Evolutionary conservation across 2,329 filamentous ascomycete species (phyloP).

Genomic region (Pseudopithomyces chartarum): DNA sequence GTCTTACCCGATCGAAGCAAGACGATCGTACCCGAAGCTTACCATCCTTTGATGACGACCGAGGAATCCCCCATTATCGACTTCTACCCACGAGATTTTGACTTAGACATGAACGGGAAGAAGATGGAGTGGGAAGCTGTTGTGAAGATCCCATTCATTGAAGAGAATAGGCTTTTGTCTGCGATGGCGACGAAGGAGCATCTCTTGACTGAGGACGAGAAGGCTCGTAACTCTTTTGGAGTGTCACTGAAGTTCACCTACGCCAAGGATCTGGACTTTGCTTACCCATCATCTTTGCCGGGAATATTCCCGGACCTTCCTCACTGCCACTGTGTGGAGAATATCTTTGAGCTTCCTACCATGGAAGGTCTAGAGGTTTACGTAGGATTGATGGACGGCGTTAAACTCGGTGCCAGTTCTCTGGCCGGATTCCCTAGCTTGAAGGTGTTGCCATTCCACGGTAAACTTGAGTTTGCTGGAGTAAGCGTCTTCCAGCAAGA

Average conservation of each 20-base stretch:
- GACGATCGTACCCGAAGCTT: constrained; percentile 85
- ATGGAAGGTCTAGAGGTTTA: constrained; percentile 88
- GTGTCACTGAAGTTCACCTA: constrained; percentile 93
- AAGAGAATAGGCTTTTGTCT: constrained; percentile 80
- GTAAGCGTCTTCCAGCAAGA: constrained; percentile 96
- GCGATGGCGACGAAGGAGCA: constrained; percentile 88
- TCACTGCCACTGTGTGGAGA: constrained; percentile 89
- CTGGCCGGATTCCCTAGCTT: constrained; percentile 92
- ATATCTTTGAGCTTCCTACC: constrained; percentile 91
- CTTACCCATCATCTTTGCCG: constrained; percentile 84
- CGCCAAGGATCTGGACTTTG: constrained; percentile 74
- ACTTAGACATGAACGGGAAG: constrained; percentile 99
- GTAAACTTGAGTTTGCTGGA: constrained; percentile 81
- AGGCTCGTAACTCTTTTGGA: constrained; percentile 84
- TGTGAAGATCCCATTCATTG: constrained; percentile 98
- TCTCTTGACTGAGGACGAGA: constrained; percentile 77
- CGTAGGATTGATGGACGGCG: constrained; percentile 81
- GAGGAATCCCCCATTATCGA: constrained; percentile 91
- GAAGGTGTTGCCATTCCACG: constrained; percentile 82
- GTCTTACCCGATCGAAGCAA: constrained; percentile 97
- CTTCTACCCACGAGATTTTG: constrained; percentile 96
- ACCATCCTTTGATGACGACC: constrained; percentile 92
- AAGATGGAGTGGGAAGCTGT: constrained; percentile 99
- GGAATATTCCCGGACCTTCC: constrained; percentile 89
- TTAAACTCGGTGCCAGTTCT: constrained; percentile 79